Evolutionary conservation across 371 early-diverging fungal genomes (phyloP).

Genomic region (Mortierella sp.): DNA sequence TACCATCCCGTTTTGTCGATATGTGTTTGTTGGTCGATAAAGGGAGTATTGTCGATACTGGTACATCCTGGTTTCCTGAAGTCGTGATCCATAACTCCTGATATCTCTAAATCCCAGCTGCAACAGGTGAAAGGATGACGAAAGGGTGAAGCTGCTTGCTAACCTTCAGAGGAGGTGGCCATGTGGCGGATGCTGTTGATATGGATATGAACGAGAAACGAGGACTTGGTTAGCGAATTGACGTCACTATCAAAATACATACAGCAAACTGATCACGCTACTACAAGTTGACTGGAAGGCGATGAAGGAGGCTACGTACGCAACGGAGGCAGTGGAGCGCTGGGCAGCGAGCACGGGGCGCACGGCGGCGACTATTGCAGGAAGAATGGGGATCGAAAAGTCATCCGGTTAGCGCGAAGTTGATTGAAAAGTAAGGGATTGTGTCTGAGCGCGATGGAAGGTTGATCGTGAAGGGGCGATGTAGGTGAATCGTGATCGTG

Average conservation of each 20-base stretch:
- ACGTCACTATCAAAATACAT: constrained; percentile 13
- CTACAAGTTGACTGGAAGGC: neutral
- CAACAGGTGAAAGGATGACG: neutral
- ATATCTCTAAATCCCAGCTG: neutral
- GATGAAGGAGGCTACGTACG: constrained; percentile 32
- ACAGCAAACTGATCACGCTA: neutral
- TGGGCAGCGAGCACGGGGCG: constrained; percentile 59
- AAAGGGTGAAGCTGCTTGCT: constrained; percentile 16
- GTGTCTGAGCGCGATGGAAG: constrained; percentile 10
- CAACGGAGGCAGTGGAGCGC: constrained; percentile 58
- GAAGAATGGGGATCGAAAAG: neutral
- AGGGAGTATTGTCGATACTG: neutral
- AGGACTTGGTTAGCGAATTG: neutral
- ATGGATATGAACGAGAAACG: neutral
- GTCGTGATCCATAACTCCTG: neutral
- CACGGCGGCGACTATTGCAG: constrained; percentile 55
- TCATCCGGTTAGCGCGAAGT: neutral
- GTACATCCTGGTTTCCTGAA: neutral
- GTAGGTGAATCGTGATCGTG: constrained; percentile 12
- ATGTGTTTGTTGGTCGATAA: neutral
- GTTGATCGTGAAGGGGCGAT: neutral
- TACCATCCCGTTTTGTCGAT: neutral
- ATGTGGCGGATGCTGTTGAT: constrained; percentile 54
- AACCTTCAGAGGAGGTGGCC: constrained; percentile 59
- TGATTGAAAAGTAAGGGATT: neutral